Evolutionary conservation across 495 filamentous ascomycete species (phyloP).

Genomic region (Staphylotrichum tortipilum): DNA sequence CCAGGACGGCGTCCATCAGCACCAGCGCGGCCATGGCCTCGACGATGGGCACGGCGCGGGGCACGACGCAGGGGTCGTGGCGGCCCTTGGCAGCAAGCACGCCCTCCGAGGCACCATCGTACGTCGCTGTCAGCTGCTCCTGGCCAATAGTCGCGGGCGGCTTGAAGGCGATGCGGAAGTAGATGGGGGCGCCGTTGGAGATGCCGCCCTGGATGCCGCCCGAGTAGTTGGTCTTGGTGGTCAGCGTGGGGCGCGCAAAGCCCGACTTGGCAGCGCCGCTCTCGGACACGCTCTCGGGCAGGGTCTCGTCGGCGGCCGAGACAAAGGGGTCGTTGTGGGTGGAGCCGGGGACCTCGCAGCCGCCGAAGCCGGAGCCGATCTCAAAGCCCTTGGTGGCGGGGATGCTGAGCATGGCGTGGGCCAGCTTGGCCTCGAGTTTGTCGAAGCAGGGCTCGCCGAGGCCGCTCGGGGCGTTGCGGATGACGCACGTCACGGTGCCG

Average conservation of each 20-base stretch:
- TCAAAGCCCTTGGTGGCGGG: slow-evolving; percentile 97
- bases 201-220: slow-evolving; percentile 97
- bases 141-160: slow-evolving; percentile 91
- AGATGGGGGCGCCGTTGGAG: slow-evolving; percentile 87
- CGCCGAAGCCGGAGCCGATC: slow-evolving; percentile 87
- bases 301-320: slow-evolving; percentile 34
- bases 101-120: slow-evolving; percentile 61
- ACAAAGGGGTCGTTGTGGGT: slow-evolving; percentile 92
- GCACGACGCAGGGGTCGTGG: slow-evolving; percentile 94
- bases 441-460: slow-evolving; percentile 94
- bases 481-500: slow-evolving; percentile 92
- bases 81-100: slow-evolving; percentile 86
- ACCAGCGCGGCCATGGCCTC: slow-evolving; percentile 92
- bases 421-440: slow-evolving; percentile 89
- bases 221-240: slow-evolving; percentile 91
- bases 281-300: slow-evolving; percentile 27
- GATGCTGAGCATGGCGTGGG: slow-evolving; percentile 94
- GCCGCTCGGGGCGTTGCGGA: slow-evolving; percentile 79
- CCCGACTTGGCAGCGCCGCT: slow-evolving; percentile 30
- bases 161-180: slow-evolving; percentile 95
- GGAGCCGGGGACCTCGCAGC: slow-evolving; percentile 80
- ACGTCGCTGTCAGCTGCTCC: slow-evolving; percentile 77
- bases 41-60: slow-evolving; percentile 89
- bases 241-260: slow-evolving; percentile 47
- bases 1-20: slow-evolving; percentile 83